Evolutionary conservation across 2,329 filamentous ascomycete genomes (phyloP).

Genomic region (Pseudopithomyces chartarum): DNA sequence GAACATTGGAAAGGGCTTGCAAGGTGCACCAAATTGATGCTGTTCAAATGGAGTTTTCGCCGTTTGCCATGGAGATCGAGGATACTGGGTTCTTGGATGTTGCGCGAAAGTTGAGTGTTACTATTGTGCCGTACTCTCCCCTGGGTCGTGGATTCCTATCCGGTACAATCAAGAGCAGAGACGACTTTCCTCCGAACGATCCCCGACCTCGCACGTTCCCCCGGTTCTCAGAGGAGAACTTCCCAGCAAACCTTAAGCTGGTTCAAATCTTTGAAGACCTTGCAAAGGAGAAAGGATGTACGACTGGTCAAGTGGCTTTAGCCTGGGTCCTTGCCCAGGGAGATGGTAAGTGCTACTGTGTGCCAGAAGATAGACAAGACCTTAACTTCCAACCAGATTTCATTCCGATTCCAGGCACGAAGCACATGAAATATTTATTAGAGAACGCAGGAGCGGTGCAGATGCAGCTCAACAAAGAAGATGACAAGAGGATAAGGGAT

Average conservation of each 20-base stretch:
- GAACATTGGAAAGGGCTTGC: constrained; percentile 51
- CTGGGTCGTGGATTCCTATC: constrained; percentile 29
- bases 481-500: constrained; percentile 16
- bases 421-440: constrained; percentile 14
- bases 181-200: constrained; percentile 48
- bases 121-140: constrained; percentile 37
- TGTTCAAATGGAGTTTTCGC: constrained; percentile 54
- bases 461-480: constrained; percentile 13
- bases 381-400: constrained; percentile 14
- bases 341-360: not conserved
- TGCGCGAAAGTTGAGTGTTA: constrained; percentile 43
- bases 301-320: constrained; percentile 59
- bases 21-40: constrained; percentile 50
- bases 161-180: constrained; percentile 30
- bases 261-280: constrained; percentile 22
- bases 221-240: constrained; percentile 44
- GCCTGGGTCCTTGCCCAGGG: constrained; percentile 39
- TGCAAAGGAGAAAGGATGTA: constrained; percentile 53
- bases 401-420: constrained; percentile 61
- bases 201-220: constrained; percentile 36
- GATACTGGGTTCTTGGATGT: constrained; percentile 31
- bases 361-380: not conserved
- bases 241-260: constrained; percentile 26
- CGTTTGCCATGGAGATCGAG: constrained; percentile 52
- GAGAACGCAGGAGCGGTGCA: constrained; percentile 16